phyloP scores from a whole-genome alignment of 1,139 yeast genomes.

The Blastobotrys indianensis region DNA sequence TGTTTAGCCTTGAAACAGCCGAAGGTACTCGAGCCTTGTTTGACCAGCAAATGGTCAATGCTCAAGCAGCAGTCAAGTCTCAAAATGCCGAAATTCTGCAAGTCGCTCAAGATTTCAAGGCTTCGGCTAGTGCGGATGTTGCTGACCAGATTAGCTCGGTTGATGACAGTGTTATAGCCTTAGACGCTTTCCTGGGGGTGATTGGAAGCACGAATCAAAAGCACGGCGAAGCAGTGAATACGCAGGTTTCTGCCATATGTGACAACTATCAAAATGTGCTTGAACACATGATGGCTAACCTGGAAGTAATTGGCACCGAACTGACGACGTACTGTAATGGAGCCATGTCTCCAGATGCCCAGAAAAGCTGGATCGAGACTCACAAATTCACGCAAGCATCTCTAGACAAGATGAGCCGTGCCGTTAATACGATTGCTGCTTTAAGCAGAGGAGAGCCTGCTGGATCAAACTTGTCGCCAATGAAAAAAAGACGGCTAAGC shows the following conservation, averaged over 20 bases:
- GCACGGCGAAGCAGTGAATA: constrained; percentile 1
- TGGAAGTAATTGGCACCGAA: constrained; percentile 2
- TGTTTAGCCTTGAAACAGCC: no score
- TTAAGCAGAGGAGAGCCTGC: background rate
- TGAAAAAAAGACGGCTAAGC: no score
- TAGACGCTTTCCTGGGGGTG: constrained; percentile 8
- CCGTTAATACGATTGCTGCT: background rate
- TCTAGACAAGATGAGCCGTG: constrained; percentile 4
- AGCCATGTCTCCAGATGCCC: background rate
- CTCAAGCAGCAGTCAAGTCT: no score
- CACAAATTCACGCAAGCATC: background rate
- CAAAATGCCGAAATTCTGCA: no score
- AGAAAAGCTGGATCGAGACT: no score
- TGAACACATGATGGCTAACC: constrained; percentile 1
- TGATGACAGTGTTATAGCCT: constrained; percentile 7
- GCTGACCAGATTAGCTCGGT: constrained; percentile 4
- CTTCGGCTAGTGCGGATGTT: no score
- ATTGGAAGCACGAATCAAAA: constrained; percentile 4
- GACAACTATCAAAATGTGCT: constrained; percentile 2
- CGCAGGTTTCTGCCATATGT: constrained; percentile 1
- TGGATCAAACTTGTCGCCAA: background rate
- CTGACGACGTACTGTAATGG: background rate
- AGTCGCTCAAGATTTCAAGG: no score
- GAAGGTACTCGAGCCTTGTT: no score
- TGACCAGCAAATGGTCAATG: no score